Conservation (phyloP, 2,329 filamentous ascomycete genomes). For the Hypoxylon sp. region DNA sequence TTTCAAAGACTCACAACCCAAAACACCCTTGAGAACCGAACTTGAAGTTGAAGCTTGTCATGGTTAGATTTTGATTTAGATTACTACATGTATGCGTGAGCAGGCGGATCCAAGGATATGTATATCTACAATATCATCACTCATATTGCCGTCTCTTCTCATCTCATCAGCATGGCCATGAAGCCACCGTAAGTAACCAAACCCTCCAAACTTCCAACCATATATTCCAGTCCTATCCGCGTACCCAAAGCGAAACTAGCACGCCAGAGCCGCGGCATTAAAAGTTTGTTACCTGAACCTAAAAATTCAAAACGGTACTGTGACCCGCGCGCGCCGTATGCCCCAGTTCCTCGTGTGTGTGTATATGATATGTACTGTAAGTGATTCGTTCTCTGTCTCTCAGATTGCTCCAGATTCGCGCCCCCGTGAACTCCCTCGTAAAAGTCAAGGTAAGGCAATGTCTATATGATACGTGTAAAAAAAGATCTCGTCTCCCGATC, state of each 20-base stretch:
- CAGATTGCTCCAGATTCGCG: slow-evolving; percentile 17
- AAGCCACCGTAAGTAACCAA: slow-evolving; percentile 7
- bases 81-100: slow-evolving; percentile 38
- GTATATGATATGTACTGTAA: slow-evolving; percentile 2
- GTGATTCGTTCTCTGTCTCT: slow-evolving; percentile 12
- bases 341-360: slow-evolving; percentile 17
- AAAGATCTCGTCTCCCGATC: slow-evolving; percentile 7
- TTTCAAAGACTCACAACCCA: background rate
- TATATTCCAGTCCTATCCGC: background rate
- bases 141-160: slow-evolving; percentile 25
- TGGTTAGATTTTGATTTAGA: slow-evolving; percentile 31
- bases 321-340: slow-evolving; percentile 8
- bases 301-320: slow-evolving; percentile 1
- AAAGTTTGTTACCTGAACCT: background rate
- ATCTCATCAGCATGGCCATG: slow-evolving; percentile 13
- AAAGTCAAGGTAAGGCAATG: background rate
- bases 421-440: slow-evolving; percentile 25
- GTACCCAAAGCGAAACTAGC: slow-evolving; percentile 3
- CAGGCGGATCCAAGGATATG: slow-evolving; percentile 31
- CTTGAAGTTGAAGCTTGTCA: background rate
- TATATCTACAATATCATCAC: slow-evolving; percentile 23
- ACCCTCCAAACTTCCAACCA: slow-evolving; percentile 3
- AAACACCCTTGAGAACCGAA: no score
- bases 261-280: slow-evolving; percentile 14
- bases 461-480: slow-evolving; percentile 6